phyloP scores from a whole-genome alignment of 371 early-diverging fungal species.

The Chytridium lagenaria region DNA sequence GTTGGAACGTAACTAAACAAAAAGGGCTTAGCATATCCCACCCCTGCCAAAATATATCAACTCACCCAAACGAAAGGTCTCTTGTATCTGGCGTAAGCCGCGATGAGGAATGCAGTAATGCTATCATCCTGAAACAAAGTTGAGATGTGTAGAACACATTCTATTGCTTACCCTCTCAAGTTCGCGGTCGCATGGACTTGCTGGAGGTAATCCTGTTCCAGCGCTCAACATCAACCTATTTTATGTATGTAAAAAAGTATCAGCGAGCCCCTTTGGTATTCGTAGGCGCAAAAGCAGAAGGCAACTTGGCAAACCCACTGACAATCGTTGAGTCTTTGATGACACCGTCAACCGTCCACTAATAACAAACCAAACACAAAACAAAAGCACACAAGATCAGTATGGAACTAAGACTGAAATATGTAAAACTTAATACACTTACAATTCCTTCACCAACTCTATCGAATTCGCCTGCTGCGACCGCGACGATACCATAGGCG shows the following conservation, averaged over 20 bases:
- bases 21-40: background rate
- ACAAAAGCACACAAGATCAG: too few relatives aligned
- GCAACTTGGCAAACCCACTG: background rate
- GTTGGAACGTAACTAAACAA: background rate
- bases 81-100: constrained; percentile 2
- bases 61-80: constrained; percentile 7
- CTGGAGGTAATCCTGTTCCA: background rate
- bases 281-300: background rate
- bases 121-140: background rate
- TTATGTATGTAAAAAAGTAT: too few relatives aligned
- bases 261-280: background rate
- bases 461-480: constrained; percentile 1
- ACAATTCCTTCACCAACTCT: constrained; percentile 3
- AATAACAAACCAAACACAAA: background rate
- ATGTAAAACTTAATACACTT: too few relatives aligned
- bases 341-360: background rate
- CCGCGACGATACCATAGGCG: background rate
- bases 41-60: background rate
- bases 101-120: background rate
- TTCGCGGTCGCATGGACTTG: background rate
- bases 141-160: background rate
- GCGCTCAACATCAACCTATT: background rate
- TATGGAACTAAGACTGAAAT: too few relatives aligned
- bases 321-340: constrained; percentile 3
- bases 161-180: background rate